Conservation (phyloP, 192 early-diverging fungal species). For the Powellomyces hirtus region DNA sequence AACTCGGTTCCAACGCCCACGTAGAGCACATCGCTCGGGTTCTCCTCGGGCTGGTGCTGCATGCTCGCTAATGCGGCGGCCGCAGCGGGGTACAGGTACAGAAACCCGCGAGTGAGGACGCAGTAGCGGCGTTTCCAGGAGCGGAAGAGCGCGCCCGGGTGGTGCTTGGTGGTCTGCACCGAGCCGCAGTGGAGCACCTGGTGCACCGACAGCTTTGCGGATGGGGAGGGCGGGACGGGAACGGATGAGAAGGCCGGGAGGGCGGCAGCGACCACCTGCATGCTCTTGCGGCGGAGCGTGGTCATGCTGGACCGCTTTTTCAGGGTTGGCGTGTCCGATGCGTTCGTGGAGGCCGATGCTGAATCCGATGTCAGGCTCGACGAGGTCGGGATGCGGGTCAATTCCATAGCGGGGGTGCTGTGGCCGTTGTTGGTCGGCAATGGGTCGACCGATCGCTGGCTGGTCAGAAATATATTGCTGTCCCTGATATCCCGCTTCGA, state of each 20-base stretch:
- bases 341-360: background rate
- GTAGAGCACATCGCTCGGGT: background rate
- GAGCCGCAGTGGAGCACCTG: background rate
- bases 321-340: background rate
- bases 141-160: background rate
- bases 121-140: constrained; percentile 14
- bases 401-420: too few species aligned
- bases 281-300: background rate
- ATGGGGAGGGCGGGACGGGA: too few species aligned
- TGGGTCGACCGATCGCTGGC: background rate
- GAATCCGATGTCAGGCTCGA: too few species aligned
- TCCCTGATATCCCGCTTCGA: too few species aligned
- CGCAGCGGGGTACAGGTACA: background rate
- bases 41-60: background rate
- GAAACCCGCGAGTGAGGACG: background rate
- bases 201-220: background rate
- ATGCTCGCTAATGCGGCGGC: background rate
- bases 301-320: background rate
- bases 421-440: too few species aligned
- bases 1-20: background rate
- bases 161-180: background rate
- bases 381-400: background rate
- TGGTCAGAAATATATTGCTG: too few species aligned
- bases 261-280: constrained; percentile 1
- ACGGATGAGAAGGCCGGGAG: background rate